Conservation (phyloP, 2,329 filamentous ascomycete genomes). For the Aureobasidium vineae region DNA sequence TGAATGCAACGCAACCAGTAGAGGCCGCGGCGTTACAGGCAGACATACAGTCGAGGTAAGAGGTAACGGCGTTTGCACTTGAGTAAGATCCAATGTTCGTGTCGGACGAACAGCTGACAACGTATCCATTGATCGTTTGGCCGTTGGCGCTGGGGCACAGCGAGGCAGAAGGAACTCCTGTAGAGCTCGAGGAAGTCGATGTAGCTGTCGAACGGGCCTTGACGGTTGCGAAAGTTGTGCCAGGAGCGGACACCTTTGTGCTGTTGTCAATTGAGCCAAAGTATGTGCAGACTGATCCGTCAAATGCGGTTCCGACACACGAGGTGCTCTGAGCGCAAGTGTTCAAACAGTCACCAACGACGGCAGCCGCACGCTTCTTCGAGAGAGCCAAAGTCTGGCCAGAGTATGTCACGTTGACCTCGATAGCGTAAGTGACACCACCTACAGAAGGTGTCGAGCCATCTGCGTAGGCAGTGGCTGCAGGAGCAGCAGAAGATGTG, state of each 20-base stretch:
- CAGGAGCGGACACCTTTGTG: background rate
- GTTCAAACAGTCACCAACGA: background rate
- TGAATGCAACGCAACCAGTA: conserved; percentile 27
- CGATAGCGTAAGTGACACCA: background rate
- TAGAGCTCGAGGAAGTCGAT: background rate
- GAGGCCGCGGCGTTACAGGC: conserved; percentile 23
- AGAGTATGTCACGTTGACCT: conserved; percentile 1
- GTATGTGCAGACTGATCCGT: background rate
- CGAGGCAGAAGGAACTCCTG: conserved; percentile 26
- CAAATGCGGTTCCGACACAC: conserved; percentile 1
- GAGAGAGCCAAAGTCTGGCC: background rate
- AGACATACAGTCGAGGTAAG: conserved; percentile 28
- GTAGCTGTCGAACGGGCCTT: background rate
- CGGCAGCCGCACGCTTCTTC: background rate
- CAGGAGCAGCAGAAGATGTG: conserved; percentile 27
- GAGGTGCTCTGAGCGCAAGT: background rate
- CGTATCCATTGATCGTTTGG: conserved; percentile 9
- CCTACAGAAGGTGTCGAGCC: background rate
- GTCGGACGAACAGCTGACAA: conserved; percentile 9
- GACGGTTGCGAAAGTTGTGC: conserved; percentile 11
- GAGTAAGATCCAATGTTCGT: conserved; percentile 26
- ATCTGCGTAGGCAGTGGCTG: conserved; percentile 21
- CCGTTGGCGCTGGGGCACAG: conserved; percentile 28
- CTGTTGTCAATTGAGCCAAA: background rate
- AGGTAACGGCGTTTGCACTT: conserved; percentile 18